Base-by-base conservation (phyloP, 2,329 filamentous ascomycete genomes). In the Thelonectria olida region DNA sequence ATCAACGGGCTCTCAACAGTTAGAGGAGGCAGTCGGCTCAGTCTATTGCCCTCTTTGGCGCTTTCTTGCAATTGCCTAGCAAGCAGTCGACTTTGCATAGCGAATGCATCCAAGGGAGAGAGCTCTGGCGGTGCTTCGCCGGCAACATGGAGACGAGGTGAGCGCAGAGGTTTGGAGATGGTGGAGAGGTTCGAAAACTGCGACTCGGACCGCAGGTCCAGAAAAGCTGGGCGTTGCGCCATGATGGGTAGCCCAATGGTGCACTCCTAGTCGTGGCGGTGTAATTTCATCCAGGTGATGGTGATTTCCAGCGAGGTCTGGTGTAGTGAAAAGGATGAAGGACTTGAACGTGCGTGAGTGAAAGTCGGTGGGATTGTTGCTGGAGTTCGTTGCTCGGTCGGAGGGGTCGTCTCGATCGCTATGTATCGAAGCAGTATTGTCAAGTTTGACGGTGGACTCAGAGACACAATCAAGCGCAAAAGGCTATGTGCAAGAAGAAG, bases 71-170 rank as follows among this genome's bases (percentile, higher is more conserved):
- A 87, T 78, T 97, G 91, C 78, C 88, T 92, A 38, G 93, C 93
- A 52, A 99, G 85, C 70, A 96, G 81, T 59, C 95, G 90, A 70
- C 94, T 96, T 74, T 98, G 95, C 64, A 95, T 85, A 20, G 95
- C 95, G 75, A 99, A 96, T 48, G 95, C 95, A 83, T 99, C 96
- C 66, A 99, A 86, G 10, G 96, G 96, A 7, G 96, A 98, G 58
- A 98, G 84, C 53, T 96, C 92, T 5, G 96, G 96, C 19, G 96
- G 95, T 1, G 91, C 86, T 70, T 95, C 92, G 63, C 92, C 92
- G 58, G 91, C 90, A 58, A 92, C 84, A 76, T 93, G 90, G 61
- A 93, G 81, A 63, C 91, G 89, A 41, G 91, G 91, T n/a, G 91
- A 93, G 65, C 84, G 83, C 31, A 90, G 78, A n/a, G 87, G 85